These are phyloP conservation scores for Symmetrospora coprosmae DNA, from an alignment of 768 basidiomycete species.

Conservation along the genomic window DNA sequence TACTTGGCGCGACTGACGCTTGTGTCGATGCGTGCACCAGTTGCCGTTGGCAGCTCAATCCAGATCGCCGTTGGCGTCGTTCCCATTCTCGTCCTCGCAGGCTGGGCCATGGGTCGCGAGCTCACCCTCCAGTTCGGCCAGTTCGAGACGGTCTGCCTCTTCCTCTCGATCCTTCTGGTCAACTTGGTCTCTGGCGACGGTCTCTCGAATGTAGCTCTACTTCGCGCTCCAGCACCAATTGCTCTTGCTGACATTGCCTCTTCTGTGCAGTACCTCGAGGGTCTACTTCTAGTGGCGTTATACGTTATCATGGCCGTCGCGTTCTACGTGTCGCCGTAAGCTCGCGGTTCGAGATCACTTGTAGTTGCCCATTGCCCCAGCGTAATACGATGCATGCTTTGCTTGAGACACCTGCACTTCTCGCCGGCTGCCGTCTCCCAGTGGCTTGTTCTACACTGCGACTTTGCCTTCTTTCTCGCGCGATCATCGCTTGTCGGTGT, in stretches of 20 bases:
- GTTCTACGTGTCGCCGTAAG: slow-evolving; percentile 17
- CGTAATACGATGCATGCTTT: too few relatives aligned
- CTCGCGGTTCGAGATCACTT: too few relatives aligned
- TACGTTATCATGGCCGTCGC: slow-evolving; percentile 23
- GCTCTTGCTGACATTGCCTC: slow-evolving; percentile 48
- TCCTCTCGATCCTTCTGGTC: slow-evolving; percentile 74
- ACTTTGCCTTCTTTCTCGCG: too few relatives aligned
- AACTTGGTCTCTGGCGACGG: slow-evolving; percentile 52
- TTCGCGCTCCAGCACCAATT: not conserved
- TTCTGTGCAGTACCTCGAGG: slow-evolving; percentile 91
- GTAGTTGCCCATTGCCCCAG: too few relatives aligned
- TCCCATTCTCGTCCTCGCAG: slow-evolving; percentile 71
- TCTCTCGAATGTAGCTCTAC: not conserved
- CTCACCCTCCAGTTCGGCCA: slow-evolving; percentile 59
- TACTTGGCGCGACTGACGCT: too few relatives aligned
- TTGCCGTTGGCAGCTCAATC: slow-evolving; percentile 39
- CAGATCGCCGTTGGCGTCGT: slow-evolving; percentile 41
- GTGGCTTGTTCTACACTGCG: too few relatives aligned
- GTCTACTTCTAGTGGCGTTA: slow-evolving; percentile 45
- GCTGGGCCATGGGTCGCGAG: slow-evolving; percentile 50
- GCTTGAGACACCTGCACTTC: too few relatives aligned
- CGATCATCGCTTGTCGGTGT: too few relatives aligned
- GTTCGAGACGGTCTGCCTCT: slow-evolving; percentile 76
- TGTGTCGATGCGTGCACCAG: too few relatives aligned
- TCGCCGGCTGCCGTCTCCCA: too few relatives aligned